Evolutionary conservation across 805 yeast species (phyloP), one percentile per base, ranked within the genome.

Genomic region (Barnettozyma populi): DNA sequence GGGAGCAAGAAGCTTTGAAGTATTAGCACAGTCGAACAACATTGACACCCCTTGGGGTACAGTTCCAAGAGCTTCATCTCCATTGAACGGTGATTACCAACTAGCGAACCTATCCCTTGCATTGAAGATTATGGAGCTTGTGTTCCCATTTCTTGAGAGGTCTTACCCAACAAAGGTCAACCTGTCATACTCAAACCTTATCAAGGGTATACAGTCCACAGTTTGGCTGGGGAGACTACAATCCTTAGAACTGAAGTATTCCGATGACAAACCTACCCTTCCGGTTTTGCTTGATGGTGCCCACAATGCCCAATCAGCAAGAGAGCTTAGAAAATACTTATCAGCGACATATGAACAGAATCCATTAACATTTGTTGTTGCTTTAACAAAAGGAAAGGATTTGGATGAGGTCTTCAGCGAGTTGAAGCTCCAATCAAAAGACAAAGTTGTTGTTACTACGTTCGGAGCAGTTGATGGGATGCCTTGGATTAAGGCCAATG

Each of bases 171-270:
- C 56, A 1, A 57, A 57, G 2, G 21, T 59, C 1, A 45, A 55
- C 18, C 56, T 81, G 7, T 57, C 74, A 0, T 48, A 51, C 2
- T 61, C 62, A 0, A 53, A 65, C 1, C 68, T 86, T 0, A 53
- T 61, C 5, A 52, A 58, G 7, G 96, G 97, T 0, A 64, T 90
- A 0, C 44, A 57, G 2, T 45, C 54, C 0, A 82, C 90, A 0
- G 52, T 55, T 8, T 90, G 98, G 98, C 95, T 95, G 0, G 98
- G 97, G 1, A 69, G 99, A 51, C 67, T 94, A 45, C 96, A 94
- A 57, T 51, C 60, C 25, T 25, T 78, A 13, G 50, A 64, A 4
- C 56, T 72, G n/a, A 53, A 59, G 7, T 55, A 61, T 13, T 48
- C 58, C 2, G 44, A 66, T 1, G 43, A 44, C 1, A 9, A 10